A percentile compares a stretch with the other conserved stretches of the same genome.
Evolutionary conservation across 768 basidiomycete species (phyloP).

Genomic region (Amanita polypyramis): DNA sequence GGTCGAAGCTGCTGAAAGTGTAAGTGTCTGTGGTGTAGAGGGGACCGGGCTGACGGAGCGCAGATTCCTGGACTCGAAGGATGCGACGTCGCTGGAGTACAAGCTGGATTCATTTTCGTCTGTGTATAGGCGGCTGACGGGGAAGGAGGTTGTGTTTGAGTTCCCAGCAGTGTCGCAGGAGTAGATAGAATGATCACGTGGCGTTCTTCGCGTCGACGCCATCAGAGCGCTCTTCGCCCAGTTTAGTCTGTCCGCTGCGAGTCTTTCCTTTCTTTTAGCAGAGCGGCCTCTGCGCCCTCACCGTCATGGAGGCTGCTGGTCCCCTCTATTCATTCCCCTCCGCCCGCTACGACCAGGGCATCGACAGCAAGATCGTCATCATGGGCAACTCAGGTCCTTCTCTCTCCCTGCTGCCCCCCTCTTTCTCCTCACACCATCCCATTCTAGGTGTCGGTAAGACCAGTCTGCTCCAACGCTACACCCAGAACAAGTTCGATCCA

Average conservation of each 20-base stretch:
- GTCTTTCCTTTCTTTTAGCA: conserved; percentile 18
- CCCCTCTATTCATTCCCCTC: conserved; percentile 56
- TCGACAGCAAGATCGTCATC: conserved; percentile 93
- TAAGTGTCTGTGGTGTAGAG: conserved; percentile 36
- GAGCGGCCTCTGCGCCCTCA: conserved; percentile 33
- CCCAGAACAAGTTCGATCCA: conserved; percentile 82
- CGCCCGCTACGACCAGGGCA: conserved; percentile 68
- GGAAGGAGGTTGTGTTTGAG: conserved; percentile 95
- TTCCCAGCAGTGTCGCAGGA: conserved; percentile 73
- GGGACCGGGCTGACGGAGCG: conserved; percentile 11
- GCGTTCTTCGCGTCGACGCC: conserved; percentile 9
- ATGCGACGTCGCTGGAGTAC: conserved; percentile 97
- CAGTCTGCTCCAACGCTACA: conserved; percentile 82
- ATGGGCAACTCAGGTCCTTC: conserved; percentile 64
- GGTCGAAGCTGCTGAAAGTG: conserved; percentile 96
- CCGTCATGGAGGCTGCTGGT: conserved; percentile 41
- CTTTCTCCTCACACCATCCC: conserved; percentile 5
- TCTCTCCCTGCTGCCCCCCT: conserved; percentile 12
- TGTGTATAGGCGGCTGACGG: conserved; percentile 90
- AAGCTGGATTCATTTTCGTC: conserved; percentile 99
- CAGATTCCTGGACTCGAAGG: conserved; percentile 96
- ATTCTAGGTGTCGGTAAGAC: conserved; percentile 81
- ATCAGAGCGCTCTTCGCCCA: conserved; percentile 12
- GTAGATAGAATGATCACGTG: conserved; percentile 34
- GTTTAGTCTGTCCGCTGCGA: conserved; percentile 20